These are phyloP conservation scores for Solanum tarijense DNA, from an alignment of 257 asterid genomes.

Conservation along the genomic window DNA sequence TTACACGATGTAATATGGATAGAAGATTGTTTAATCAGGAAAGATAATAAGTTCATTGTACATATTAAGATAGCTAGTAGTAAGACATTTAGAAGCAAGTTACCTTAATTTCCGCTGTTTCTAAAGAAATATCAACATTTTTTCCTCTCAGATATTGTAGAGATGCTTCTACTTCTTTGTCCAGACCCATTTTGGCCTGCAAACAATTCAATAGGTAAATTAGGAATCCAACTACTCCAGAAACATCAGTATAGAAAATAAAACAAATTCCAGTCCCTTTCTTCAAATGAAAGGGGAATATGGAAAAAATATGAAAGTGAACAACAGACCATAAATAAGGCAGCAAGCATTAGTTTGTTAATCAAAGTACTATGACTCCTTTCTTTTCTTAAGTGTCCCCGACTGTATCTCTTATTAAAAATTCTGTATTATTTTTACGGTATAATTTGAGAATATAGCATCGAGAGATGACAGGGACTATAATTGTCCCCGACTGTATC, in stretches of 20 bases:
- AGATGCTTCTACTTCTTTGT: conserved; percentile 8
- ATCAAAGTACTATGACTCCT: not conserved
- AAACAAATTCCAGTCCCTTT: not conserved
- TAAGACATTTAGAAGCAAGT: not conserved
- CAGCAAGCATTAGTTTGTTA: not conserved
- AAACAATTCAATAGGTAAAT: not conserved
- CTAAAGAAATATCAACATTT: conserved; percentile 16
- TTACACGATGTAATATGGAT: not conserved
- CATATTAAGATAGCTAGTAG: not conserved
- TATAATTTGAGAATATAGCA: not conserved
- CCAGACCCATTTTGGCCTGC: conserved; percentile 19
- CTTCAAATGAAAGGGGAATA: not conserved
- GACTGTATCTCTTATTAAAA: not conserved
- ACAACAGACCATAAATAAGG: not conserved
- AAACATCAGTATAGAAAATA: not conserved
- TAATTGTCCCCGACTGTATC: not conserved
- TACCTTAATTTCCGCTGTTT: conserved; percentile 21
- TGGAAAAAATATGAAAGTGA: not conserved
- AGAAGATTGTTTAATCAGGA: not conserved
- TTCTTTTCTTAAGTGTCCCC: not conserved
- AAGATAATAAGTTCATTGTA: not conserved
- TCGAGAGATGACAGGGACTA: not conserved
- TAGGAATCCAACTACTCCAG: not conserved
- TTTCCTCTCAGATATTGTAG: conserved; percentile 20
- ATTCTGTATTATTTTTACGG: not conserved